Evolutionary conservation across 1,139 yeast genomes (phyloP).

Genomic region (Saccharomyces uvarum): DNA sequence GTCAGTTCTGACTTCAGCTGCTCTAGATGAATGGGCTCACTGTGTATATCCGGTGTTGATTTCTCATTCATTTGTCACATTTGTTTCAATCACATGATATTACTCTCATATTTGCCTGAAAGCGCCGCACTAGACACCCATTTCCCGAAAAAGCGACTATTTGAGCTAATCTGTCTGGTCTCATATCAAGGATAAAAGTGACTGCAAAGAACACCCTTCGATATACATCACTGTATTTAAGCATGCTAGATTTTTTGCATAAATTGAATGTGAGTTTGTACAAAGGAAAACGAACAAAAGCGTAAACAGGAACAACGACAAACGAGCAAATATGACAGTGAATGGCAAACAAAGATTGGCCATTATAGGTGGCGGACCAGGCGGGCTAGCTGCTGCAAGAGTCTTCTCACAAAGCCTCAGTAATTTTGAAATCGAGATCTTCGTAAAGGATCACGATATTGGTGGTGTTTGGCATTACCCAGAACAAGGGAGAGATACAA

Average conservation of each 20-base stretch:
- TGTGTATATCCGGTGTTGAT: neutral
- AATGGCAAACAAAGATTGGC: slow-evolving; percentile 17
- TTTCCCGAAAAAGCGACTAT: neutral
- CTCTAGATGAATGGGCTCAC: neutral
- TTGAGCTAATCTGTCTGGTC: neutral
- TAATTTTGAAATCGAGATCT: slow-evolving; percentile 17
- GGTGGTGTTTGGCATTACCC: slow-evolving; percentile 31
- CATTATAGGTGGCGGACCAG: slow-evolving; percentile 31
- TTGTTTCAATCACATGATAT: neutral
- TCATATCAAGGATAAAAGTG: neutral
- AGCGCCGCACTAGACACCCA: neutral
- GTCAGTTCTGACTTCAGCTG: neutral
- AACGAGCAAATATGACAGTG: neutral
- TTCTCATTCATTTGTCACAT: neutral
- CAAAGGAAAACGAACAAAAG: neutral
- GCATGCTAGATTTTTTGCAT: neutral
- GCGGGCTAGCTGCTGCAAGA: slow-evolving; percentile 27
- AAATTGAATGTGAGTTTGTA: neutral
- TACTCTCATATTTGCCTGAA: neutral
- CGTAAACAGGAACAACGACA: neutral
- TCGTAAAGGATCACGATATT: slow-evolving; percentile 18
- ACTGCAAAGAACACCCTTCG: neutral
- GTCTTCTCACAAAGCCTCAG: slow-evolving; percentile 22
- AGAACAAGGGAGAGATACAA: slow-evolving; percentile 13
- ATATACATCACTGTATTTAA: neutral